A percentile compares a stretch with the other conserved stretches of the same genome.
Conservation (phyloP, 2,329 filamentous ascomycete species). For the Fusarium floridanum region DNA sequence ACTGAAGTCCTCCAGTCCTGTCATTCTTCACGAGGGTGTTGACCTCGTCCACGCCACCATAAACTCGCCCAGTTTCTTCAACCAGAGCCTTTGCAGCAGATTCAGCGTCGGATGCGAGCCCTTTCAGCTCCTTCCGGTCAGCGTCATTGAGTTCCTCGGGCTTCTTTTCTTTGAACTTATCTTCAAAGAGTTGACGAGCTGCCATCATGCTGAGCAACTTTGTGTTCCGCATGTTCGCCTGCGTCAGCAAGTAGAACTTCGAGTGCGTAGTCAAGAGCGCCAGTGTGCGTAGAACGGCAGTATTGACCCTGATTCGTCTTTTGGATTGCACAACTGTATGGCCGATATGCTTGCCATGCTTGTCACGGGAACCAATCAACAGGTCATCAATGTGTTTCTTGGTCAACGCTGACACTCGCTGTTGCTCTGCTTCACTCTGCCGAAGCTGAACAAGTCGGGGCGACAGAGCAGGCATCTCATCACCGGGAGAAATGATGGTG, state of each 20-base stretch:
- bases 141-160: background rate
- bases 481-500: background rate
- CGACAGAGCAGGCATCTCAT: background rate
- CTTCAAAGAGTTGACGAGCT: background rate
- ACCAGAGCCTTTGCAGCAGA: background rate
- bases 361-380: background rate
- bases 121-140: background rate
- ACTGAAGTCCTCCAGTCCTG: background rate
- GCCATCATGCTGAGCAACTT: background rate
- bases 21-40: background rate
- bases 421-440: background rate
- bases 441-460: background rate
- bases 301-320: background rate
- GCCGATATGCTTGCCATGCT: background rate
- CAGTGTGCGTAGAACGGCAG: background rate
- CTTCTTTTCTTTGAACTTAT: background rate
- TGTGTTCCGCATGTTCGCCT: background rate
- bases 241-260: background rate
- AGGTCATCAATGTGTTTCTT: background rate
- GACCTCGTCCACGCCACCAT: background rate
- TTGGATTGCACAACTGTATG: background rate
- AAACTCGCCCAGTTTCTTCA: background rate
- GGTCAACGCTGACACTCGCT: background rate
- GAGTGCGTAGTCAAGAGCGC: background rate
- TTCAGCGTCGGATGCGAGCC: background rate